Base-by-base conservation (phyloP, 257 asterid genomes). In the Anisodus tanguticus region DNA sequence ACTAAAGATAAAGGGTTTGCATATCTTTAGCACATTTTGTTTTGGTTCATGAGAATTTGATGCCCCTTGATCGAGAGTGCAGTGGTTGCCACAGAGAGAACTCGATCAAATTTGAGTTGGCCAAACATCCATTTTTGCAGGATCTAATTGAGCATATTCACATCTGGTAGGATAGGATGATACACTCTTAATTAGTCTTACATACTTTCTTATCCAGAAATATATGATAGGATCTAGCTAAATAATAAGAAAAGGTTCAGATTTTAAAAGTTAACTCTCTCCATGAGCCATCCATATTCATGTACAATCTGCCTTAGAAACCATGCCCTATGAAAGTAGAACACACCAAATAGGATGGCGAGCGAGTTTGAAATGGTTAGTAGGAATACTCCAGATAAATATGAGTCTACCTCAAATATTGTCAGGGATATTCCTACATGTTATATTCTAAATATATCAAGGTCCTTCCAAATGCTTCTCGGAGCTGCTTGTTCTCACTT, bases 101-200 rank as follows among this genome's bases (percentile, higher is more conserved):
- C 0, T 9, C 8, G 1, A 31, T 77, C 13, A 5, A 22, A 49
- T 13, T 77, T 53, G 17, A 39, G 15, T 54, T 76, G 4, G 47
- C 59, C 31, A 37, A 66, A 55, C 64, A 26, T 13, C 67, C 31
- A 9, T 43, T 45, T 26, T 84, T 89, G 86, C 90, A 97, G 99
- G 98, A 92, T 84, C 90, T 93, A 78, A 87, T 86, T 88, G 95
- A 93, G 90, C 95, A 93, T 88, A 93, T 94, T 88, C 92, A 96
- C 89, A 90, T 96, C 82, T 96, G 99, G 99, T n/a, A n/a, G n/a
- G n/a, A n/a, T n/a, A n/a, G n/a, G n/a, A n/a, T n/a, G n/a, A n/a
- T n/a, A n/a, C n/a, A n/a, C 39, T 22, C 69, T 62, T 62, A 39
- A 62, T 62, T 62, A 62, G 35, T 22, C 22, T 62, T 22, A 62